phyloP scores from a whole-genome alignment of 495 filamentous ascomycete species.

The Penicillium ucsense region DNA sequence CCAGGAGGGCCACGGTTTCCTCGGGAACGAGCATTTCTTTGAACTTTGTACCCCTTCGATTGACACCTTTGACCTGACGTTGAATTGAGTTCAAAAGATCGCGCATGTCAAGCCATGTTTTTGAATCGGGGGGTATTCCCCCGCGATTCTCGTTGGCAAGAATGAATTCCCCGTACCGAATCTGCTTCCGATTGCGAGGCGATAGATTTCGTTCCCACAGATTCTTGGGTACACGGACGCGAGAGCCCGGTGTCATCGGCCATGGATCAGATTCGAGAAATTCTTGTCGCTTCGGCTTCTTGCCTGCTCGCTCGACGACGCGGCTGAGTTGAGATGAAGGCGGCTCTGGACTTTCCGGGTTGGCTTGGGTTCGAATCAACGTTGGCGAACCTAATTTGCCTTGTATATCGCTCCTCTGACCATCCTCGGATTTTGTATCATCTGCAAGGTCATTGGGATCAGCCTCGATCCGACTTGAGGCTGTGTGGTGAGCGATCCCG shows the following conservation, averaged over 20 bases:
- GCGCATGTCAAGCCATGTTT: slow-evolving; percentile 18
- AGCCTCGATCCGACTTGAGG: neutral
- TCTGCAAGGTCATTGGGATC: neutral
- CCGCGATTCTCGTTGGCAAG: slow-evolving; percentile 1
- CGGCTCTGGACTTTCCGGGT: neutral
- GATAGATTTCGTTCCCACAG: slow-evolving; percentile 6
- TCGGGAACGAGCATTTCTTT: slow-evolving; percentile 30
- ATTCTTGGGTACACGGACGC: neutral
- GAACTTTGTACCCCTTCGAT: slow-evolving; percentile 5
- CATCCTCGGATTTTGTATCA: neutral
- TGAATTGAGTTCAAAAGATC: slow-evolving; percentile 17
- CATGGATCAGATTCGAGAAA: neutral
- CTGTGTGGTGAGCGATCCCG: slow-evolving; percentile 14
- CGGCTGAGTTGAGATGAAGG: neutral
- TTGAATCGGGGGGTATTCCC: neutral
- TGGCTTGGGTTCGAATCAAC: neutral
- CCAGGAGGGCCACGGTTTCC: slow-evolving; percentile 27
- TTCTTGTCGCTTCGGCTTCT: neutral
- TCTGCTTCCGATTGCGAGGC: slow-evolving; percentile 16
- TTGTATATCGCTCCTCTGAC: neutral
- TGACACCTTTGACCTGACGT: slow-evolving; percentile 2
- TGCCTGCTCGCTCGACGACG: neutral
- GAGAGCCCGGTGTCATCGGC: neutral
- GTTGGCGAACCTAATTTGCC: neutral
- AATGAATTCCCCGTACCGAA: slow-evolving; percentile 18